Evolutionary conservation across 768 basidiomycete species (phyloP), one percentile per base, ranked within the genome.

Genomic region (Hypholoma fasciculare): DNA sequence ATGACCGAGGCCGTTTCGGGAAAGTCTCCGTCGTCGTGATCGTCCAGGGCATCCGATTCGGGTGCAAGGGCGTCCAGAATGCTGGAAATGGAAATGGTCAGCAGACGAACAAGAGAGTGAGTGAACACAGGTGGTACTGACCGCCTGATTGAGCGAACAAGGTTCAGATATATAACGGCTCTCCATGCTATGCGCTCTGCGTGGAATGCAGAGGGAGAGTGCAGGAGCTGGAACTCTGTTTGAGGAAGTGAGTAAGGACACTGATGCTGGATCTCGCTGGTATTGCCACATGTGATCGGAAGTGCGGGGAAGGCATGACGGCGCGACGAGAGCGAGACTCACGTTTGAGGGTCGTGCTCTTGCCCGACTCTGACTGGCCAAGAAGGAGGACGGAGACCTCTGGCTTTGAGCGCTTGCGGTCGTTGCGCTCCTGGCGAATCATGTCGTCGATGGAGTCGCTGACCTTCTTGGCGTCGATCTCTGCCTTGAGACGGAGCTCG

Each of bases 341-440:
- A 92, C 91, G 91, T 77, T 92, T 92, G 65, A 93, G 78, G 7
- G 90, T 91, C 8, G 92, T 94, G 68, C 89, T 91, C 78, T 93
- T 94, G 40, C 91, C 92, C 66, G 89, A 92, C 79, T 93, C 91
- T 60, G 91, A 92, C 80, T 94, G 92, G 52, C 92, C 92, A 42
- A 94, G 84, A 60, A 94, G 79, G 54, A 94, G 77, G 52, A 94
- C 83, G 68, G 87, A 88, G 71, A 93, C 83, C 67, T 86, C 84
- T 62, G 84, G 78, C 61, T 80, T 84, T 39, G 72, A 69, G 70
- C 81, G 86, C 73, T 81, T 86, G 65, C 72, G 75, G 61, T 88
- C 85, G 54, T 78, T 80, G 57, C 80, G 74, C 65, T 93, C 91
- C 62, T 78, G 75, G 57, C 82, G 81, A 67, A 94, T 77, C 83